Evolutionary conservation across 768 basidiomycete genomes (phyloP).

Genomic region (Termitomyces sp.): DNA sequence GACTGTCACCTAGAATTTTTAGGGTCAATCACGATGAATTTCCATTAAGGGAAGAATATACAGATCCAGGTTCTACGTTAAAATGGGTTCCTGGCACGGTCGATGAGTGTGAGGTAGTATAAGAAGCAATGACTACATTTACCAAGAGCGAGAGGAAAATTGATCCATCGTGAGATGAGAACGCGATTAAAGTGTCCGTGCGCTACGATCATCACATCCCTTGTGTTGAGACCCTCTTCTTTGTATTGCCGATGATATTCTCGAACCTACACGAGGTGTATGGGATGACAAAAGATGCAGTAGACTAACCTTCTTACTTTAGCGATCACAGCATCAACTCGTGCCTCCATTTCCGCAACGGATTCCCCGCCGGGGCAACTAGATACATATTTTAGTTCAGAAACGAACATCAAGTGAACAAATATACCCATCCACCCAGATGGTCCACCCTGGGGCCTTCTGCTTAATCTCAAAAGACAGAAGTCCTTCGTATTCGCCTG

Average conservation of each 20-base stretch:
- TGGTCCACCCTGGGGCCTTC: conserved; percentile 59
- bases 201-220: conserved; percentile 85
- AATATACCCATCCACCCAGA: conserved; percentile 77
- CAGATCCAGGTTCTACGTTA: conserved; percentile 80
- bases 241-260: conserved; percentile 67
- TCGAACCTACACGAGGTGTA: conserved; percentile 41
- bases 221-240: conserved; percentile 57
- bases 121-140: neutral
- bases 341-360: conserved; percentile 66
- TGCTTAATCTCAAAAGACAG: conserved; percentile 70
- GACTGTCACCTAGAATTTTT: conserved; percentile 54
- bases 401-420: neutral
- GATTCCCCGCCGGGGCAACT: conserved; percentile 90
- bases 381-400: conserved; percentile 6
- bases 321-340: conserved; percentile 72
- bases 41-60: conserved; percentile 26
- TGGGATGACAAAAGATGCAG: neutral
- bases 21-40: neutral
- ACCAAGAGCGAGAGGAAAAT: conserved; percentile 50
- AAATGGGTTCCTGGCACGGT: conserved; percentile 57
- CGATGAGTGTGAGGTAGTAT: conserved; percentile 7
- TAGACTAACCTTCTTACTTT: conserved; percentile 39
- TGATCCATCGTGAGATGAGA: conserved; percentile 79
- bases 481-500: conserved; percentile 84
- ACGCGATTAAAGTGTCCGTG: conserved; percentile 82